Evolutionary conservation across 176 grass and related monocot species (phyloP).

Genomic region (Cymbopogon citratus): DNA sequence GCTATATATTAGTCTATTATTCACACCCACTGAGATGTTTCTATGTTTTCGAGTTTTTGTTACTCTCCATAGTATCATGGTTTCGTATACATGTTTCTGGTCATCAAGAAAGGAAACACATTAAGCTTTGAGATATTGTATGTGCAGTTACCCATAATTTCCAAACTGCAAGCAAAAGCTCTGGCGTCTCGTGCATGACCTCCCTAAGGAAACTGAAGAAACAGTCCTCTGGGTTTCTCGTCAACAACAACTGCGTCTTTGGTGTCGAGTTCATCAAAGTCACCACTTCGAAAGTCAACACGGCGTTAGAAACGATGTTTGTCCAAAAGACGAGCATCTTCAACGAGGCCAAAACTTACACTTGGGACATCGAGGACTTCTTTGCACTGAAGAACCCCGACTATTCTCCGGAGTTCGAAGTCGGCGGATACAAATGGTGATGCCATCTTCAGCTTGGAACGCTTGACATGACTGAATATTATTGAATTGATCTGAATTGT

Average conservation of each 20-base stretch:
- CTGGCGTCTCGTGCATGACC: constrained; percentile 7
- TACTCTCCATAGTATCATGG: neutral
- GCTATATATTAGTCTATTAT: neutral
- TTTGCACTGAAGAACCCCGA: neutral
- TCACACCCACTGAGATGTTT: neutral
- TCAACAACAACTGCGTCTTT: constrained; percentile 15
- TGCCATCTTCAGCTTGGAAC: neutral
- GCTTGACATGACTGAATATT: neutral
- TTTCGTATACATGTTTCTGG: neutral
- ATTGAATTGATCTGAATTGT: neutral
- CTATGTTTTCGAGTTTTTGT: neutral
- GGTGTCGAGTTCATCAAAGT: constrained; percentile 26
- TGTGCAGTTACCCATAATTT: constrained; percentile 27
- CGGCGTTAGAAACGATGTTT: neutral
- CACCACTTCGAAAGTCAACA: neutral
- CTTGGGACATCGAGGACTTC: constrained; percentile 29
- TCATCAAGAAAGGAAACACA: neutral
- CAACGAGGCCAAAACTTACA: neutral
- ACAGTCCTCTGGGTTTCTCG: neutral
- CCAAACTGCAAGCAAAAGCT: neutral
- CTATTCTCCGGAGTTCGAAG: constrained; percentile 21
- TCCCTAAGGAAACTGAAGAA: neutral
- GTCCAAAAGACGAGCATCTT: constrained; percentile 7
- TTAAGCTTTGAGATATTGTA: neutral
- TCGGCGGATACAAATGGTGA: constrained; percentile 27